Percentiles rank a stretch among this genome's conserved stretches.
Evolutionary conservation across 2,329 filamentous ascomycete genomes (phyloP).

Genomic region (Pseudonectria buxi): DNA sequence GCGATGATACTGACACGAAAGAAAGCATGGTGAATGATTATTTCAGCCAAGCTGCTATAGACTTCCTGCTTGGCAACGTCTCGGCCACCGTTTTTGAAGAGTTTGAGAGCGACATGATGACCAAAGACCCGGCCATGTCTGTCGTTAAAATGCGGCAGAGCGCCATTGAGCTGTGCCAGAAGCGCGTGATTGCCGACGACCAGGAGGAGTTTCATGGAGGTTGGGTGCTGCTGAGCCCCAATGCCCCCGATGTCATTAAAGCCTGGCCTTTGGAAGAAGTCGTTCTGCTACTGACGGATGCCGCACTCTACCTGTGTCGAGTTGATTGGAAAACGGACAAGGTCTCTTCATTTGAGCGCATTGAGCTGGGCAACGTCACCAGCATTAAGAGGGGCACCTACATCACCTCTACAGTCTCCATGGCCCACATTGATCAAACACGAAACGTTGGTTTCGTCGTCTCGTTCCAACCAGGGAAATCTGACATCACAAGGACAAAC

Average conservation of each 20-base stretch:
- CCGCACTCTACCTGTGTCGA: slow-evolving; percentile 78
- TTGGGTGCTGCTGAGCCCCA: slow-evolving; percentile 81
- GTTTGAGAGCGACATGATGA: slow-evolving; percentile 91
- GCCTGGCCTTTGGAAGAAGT: slow-evolving; percentile 79
- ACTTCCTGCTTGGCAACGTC: slow-evolving; percentile 87
- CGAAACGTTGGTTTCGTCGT: slow-evolving; percentile 82
- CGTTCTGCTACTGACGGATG: slow-evolving; percentile 78
- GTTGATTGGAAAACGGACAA: slow-evolving; percentile 97
- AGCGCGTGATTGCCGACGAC: slow-evolving; percentile 78
- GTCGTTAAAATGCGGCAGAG: slow-evolving; percentile 77
- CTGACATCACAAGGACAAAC: slow-evolving; percentile 72
- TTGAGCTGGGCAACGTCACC: slow-evolving; percentile 67
- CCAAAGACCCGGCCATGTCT: slow-evolving; percentile 82
- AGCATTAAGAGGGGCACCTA: slow-evolving; percentile 77
- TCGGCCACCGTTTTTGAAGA: slow-evolving; percentile 83
- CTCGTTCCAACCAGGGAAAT: slow-evolving; percentile 64
- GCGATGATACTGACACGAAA: slow-evolving; percentile 7
- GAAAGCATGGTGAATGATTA: slow-evolving; percentile 94
- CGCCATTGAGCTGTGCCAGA: slow-evolving; percentile 82
- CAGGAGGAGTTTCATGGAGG: slow-evolving; percentile 79
- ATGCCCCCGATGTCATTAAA: slow-evolving; percentile 59
- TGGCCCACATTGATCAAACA: slow-evolving; percentile 66
- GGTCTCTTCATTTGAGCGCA: slow-evolving; percentile 82
- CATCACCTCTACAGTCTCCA: slow-evolving; percentile 79
- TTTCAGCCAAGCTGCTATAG: slow-evolving; percentile 90